Evolutionary conservation across 1,139 yeast genomes (phyloP).

Genomic region (Suzukiozyma palmioleophila): DNA sequence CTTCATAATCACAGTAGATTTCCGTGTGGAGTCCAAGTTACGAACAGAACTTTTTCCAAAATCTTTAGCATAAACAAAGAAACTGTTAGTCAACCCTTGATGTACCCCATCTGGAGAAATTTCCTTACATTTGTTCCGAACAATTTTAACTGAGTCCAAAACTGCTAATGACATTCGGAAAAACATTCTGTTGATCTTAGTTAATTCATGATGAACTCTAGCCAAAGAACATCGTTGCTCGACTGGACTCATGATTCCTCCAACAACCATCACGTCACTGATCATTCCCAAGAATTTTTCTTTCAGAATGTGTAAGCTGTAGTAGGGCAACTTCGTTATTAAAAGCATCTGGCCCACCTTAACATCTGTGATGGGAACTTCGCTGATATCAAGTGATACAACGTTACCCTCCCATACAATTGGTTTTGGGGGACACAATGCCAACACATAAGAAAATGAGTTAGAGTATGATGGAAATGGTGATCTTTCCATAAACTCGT

Average conservation of each 20-base stretch:
- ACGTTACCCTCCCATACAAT: constrained; percentile 88
- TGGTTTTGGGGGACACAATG: constrained; percentile 78
- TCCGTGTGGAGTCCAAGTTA: constrained; percentile 59
- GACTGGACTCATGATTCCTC: constrained; percentile 32
- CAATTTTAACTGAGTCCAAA: constrained; percentile 57
- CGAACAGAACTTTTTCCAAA: constrained; percentile 71
- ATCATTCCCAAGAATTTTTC: constrained; percentile 49
- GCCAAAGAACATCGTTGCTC: constrained; percentile 72
- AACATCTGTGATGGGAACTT: constrained; percentile 45
- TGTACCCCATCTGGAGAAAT: constrained; percentile 49
- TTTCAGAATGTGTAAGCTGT: constrained; percentile 31
- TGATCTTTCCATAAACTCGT: constrained; percentile 10
- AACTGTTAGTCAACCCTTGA: constrained; percentile 73
- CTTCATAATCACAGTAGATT: constrained; percentile 67
- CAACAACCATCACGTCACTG: constrained; percentile 48
- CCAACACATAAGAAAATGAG: constrained; percentile 60
- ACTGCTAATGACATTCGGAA: constrained; percentile 67
- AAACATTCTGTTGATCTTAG: constrained; percentile 61
- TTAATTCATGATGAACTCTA: constrained; percentile 70
- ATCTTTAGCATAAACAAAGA: constrained; percentile 80
- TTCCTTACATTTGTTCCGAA: constrained; percentile 41
- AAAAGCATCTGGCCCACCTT: constrained; percentile 69
- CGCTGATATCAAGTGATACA: constrained; percentile 50
- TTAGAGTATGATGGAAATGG: constrained; percentile 22
- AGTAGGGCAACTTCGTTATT: constrained; percentile 47